Conservation (phyloP, 2,329 filamentous ascomycete genomes). For the Sporothrix phasma region DNA sequence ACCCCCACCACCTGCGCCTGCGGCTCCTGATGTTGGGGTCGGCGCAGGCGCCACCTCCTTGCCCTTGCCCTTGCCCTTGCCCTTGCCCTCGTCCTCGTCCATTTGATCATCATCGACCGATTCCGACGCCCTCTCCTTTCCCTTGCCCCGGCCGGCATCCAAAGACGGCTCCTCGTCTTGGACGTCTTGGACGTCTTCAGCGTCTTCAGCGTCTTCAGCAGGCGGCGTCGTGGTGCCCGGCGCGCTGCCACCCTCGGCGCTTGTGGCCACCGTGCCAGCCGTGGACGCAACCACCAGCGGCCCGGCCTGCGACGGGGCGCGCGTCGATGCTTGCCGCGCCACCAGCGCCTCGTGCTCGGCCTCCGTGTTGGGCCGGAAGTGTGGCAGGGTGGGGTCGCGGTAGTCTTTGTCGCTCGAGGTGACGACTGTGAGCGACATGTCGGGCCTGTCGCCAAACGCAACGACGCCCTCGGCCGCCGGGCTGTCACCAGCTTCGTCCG, state of each 20-base stretch:
- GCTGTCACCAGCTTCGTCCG: neutral
- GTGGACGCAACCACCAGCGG: conserved; percentile 6
- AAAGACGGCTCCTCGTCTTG: neutral
- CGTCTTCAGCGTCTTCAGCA: neutral
- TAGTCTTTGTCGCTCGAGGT: conserved; percentile 10
- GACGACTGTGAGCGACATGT: conserved; percentile 7
- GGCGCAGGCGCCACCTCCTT: neutral
- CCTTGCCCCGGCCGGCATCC: neutral
- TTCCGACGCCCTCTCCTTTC: neutral
- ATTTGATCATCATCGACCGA: too few relatives aligned
- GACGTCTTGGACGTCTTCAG: neutral
- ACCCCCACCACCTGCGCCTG: neutral
- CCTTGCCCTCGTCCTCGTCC: conserved; percentile 10
- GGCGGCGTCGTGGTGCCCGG: neutral
- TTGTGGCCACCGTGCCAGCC: conserved; percentile 13
- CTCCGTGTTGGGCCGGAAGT: conserved; percentile 52
- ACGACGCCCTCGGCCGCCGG: neutral
- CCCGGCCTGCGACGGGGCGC: conserved; percentile 5
- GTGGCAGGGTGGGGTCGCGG: conserved; percentile 55
- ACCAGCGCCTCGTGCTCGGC: conserved; percentile 6
- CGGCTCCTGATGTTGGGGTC: too few relatives aligned
- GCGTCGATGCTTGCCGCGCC: neutral
- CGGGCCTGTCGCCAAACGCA: neutral
- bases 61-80: conserved; percentile 10
- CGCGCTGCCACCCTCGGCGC: conserved; percentile 9